Base-by-base conservation (phyloP, 2,329 filamentous ascomycete species). In the Rugonectria rugulosa region DNA sequence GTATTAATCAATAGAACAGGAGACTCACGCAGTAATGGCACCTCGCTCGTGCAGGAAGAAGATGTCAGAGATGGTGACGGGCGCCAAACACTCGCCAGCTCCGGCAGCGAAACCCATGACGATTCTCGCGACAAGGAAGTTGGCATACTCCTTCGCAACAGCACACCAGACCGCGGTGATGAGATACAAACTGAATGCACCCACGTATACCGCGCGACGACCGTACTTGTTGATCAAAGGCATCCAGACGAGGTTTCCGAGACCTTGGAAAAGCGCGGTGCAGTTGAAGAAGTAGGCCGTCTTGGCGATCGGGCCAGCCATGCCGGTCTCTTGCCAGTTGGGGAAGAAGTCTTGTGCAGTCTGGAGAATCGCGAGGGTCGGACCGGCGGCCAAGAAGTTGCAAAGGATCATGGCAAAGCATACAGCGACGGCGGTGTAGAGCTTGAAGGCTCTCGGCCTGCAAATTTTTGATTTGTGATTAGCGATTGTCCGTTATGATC, bases 11-110 rank as follows among this genome's bases (percentile, higher is more conserved):
- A 4, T 4, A 31, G n/a, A 14, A 10, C 11, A 19, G 17, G 12
- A 20, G 11, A 71, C 75, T 61, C 64, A 77, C 66, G 78, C 75
- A 75, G 80, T 83, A 29, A 80, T 70, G 4, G 72, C 69, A 1
- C 79, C 80, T 42, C 82, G 72, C 58, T 84, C 79, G 57, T 85
- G 81, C 15, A 84, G 68, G 64, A 81, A 84, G 68, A 83, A 83
- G 15, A 83, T 66, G 54, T 84, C 81, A 6, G 79, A 70, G 34
- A 82, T 80, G 1, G 79, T 81, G 14, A 80, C 67, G 0, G 79
- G 79, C 1, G 77, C 75, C 32, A 77, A 44, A 9, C 57, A 60
- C 24, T 60, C 57, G 8, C 49, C 57, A 21, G 57, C 54, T 20
- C 57, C 57, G 5, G 57, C 51, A 15, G 57, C 57, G 21, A 57